Conservation (phyloP, 495 filamentous ascomycete species). For the Lichina pygmaea region DNA sequence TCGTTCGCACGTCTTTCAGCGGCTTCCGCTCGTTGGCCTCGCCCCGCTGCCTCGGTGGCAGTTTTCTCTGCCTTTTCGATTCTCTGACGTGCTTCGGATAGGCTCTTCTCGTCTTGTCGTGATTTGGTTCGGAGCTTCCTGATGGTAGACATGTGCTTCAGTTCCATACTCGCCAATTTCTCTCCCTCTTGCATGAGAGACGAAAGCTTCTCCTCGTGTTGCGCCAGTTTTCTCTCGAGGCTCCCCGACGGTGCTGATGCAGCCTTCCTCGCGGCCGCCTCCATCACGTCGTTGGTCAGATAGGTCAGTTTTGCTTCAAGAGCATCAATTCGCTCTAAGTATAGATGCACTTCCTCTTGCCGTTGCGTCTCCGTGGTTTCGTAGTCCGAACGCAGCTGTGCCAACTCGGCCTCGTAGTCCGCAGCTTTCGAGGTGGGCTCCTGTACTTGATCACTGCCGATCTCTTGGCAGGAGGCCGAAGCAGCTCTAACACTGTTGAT, state of each 20-base stretch:
- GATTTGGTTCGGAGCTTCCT: constrained; percentile 50
- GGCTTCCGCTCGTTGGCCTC: constrained; percentile 33
- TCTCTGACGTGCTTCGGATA: constrained; percentile 26
- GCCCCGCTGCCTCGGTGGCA: constrained; percentile 25
- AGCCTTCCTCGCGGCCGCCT: constrained; percentile 37
- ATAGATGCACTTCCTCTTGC: constrained; percentile 55
- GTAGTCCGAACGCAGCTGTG: constrained; percentile 25
- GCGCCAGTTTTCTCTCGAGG: constrained; percentile 48
- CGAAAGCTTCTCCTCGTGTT: constrained; percentile 76
- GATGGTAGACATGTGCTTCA: constrained; percentile 55
- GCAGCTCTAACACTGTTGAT: not conserved
- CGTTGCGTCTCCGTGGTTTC: constrained; percentile 32
- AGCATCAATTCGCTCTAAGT: constrained; percentile 79
- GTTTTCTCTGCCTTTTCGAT: constrained; percentile 43
- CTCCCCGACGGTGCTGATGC: constrained; percentile 31
- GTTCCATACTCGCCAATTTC: constrained; percentile 58
- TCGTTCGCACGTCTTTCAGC: constrained; percentile 40
- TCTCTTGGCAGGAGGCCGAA: too few species aligned
- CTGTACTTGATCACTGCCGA: too few species aligned
- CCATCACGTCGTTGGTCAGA: constrained; percentile 50
- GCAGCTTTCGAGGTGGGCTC: too few species aligned
- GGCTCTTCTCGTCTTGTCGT: constrained; percentile 34
- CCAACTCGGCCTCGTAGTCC: constrained; percentile 8
- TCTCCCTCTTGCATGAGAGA: constrained; percentile 81
- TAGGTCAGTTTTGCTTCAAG: constrained; percentile 76